Evolutionary conservation across 306 rosid species (phyloP).

Genomic region (Gynostemma pentaphyllum): DNA sequence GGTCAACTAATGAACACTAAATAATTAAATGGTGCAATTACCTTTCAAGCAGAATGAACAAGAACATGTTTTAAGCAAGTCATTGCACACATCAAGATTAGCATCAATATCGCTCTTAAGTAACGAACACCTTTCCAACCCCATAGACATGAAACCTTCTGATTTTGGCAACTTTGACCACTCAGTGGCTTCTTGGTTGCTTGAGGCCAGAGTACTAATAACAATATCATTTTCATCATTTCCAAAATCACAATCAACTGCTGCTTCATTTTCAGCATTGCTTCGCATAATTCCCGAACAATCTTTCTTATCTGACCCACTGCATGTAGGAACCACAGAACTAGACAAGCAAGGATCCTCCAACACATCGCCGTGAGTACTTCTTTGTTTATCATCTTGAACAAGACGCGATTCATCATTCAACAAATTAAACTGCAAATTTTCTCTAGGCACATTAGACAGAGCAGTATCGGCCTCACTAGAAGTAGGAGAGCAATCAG

Average conservation of each 20-base stretch:
- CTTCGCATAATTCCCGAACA: slow-evolving; percentile 13
- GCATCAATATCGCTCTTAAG: slow-evolving; percentile 22
- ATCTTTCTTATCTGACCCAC: slow-evolving; percentile 11
- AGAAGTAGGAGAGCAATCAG: slow-evolving; percentile 13
- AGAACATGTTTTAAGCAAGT: slow-evolving; percentile 42
- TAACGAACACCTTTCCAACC: slow-evolving; percentile 45
- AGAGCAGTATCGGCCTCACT: slow-evolving; percentile 16
- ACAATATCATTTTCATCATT: slow-evolving; percentile 16
- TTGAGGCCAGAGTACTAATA: slow-evolving; percentile 13
- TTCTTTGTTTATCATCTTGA: not conserved
- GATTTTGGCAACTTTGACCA: slow-evolving; percentile 22
- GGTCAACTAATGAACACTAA: no score
- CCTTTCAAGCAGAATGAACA: slow-evolving; percentile 92
- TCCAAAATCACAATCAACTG: slow-evolving; percentile 13
- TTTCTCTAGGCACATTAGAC: not conserved
- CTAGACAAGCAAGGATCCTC: slow-evolving; percentile 20
- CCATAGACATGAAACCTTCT: slow-evolving; percentile 23
- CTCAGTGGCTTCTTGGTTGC: slow-evolving; percentile 15
- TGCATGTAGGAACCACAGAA: slow-evolving; percentile 2
- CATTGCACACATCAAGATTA: slow-evolving; percentile 17
- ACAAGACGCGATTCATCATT: slow-evolving; percentile 2
- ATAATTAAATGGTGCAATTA: slow-evolving; percentile 6
- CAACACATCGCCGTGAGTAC: slow-evolving; percentile 14
- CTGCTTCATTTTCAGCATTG: slow-evolving; percentile 15
- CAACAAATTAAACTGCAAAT: slow-evolving; percentile 2